Evolutionary conservation across 371 early-diverging fungal species (phyloP).

Genomic region (Conidiobolus incongruus): DNA sequence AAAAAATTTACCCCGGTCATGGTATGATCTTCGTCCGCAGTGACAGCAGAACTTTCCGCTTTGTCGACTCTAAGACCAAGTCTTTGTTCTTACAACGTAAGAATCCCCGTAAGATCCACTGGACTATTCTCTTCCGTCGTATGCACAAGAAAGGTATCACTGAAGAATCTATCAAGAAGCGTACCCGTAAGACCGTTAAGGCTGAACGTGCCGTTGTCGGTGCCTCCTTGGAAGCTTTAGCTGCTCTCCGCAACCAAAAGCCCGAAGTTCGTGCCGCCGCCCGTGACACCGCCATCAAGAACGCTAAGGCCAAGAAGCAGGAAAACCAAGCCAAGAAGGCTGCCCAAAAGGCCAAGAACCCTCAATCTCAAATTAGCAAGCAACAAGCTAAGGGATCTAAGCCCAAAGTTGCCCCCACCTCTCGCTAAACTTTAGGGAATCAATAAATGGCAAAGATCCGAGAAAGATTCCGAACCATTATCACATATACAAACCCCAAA

Average conservation of each 20-base stretch:
- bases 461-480: too few species aligned
- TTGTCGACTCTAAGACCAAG: conserved; percentile 87
- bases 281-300: conserved; percentile 64
- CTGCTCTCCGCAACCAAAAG: conserved; percentile 88
- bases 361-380: conserved; percentile 58
- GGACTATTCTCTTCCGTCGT: conserved; percentile 93
- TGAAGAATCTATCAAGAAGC: conserved; percentile 90
- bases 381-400: conserved; percentile 69
- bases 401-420: conserved; percentile 64
- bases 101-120: conserved; percentile 93
- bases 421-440: conserved; percentile 62
- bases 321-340: conserved; percentile 62
- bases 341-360: conserved; percentile 30
- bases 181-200: conserved; percentile 84
- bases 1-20: conserved; percentile 97
- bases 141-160: conserved; percentile 96
- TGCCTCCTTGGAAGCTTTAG: conserved; percentile 83
- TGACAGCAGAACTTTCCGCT: conserved; percentile 86
- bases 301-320: conserved; percentile 75
- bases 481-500: too few species aligned
- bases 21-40: conserved; percentile 78
- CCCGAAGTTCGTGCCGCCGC: conserved; percentile 84
- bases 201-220: conserved; percentile 90
- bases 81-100: conserved; percentile 86
- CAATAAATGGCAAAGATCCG: too few species aligned